These are phyloP conservation scores for Oehlia diaphana DNA, from an alignment of 192 early-diverging fungal species.

Conservation along the genomic window DNA sequence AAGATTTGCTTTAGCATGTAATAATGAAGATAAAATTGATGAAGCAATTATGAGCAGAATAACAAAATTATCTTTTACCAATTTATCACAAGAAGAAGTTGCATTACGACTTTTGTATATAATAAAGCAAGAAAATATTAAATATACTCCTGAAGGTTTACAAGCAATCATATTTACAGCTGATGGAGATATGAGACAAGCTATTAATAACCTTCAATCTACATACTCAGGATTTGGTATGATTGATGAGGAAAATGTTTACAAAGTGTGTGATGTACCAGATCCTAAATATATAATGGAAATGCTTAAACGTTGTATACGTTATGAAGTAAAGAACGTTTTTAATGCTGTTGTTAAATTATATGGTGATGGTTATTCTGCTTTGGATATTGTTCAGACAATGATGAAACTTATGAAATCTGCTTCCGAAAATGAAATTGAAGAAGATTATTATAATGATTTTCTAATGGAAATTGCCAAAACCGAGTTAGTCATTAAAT, in stretches of 20 bases:
- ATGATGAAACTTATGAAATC: constrained; percentile 52
- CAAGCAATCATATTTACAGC: constrained; percentile 94
- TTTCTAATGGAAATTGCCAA: not conserved
- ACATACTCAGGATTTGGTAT: constrained; percentile 85
- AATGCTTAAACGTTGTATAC: constrained; percentile 72
- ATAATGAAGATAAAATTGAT: constrained; percentile 94
- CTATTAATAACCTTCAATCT: constrained; percentile 94
- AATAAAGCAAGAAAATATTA: constrained; percentile 78
- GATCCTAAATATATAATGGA: constrained; percentile 79
- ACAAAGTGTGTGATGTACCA: constrained; percentile 97
- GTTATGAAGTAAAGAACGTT: constrained; percentile 71
- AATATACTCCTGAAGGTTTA: constrained; percentile 84
- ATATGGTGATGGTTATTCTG: constrained; percentile 84
- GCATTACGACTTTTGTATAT: constrained; percentile 80
- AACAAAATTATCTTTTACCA: constrained; percentile 85
- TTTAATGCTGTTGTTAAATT: constrained; percentile 66
- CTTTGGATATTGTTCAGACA: constrained; percentile 89
- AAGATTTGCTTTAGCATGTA: constrained; percentile 96
- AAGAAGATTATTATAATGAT: not conserved
- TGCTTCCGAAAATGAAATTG: not conserved
- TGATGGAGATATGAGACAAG: constrained; percentile 99
- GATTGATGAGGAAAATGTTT: constrained; percentile 88
- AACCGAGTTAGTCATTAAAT: not conserved
- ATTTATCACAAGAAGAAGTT: constrained; percentile 78
- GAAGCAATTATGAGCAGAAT: constrained; percentile 97